Percentiles rank a stretch among this genome's conserved stretches.
phyloP scores from a whole-genome alignment of 2,329 filamentous ascomycete genomes.

The Fusarium pseudonygamai region DNA sequence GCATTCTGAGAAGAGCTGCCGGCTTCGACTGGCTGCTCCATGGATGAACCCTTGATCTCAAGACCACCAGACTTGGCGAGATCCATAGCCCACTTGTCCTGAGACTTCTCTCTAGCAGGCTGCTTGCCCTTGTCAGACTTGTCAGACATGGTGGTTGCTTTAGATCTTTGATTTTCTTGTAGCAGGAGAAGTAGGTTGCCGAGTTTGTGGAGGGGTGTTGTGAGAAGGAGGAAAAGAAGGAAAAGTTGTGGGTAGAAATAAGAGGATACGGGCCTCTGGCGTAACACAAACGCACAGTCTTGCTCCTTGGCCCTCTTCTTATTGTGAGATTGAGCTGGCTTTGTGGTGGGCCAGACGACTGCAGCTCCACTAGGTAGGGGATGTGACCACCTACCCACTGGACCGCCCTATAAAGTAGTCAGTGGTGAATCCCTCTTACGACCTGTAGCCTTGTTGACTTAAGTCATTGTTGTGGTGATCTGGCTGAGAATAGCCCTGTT shows the following conservation, averaged over 20 bases:
- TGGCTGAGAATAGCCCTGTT: background rate
- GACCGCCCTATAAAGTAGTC: too few relatives aligned
- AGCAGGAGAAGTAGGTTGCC: background rate
- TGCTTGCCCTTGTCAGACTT: background rate
- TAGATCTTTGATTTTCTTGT: background rate
- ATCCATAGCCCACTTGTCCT: background rate
- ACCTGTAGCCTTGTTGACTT: accelerated
- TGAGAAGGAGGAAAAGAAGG: background rate
- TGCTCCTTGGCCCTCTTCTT: background rate
- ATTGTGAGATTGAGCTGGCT: background rate
- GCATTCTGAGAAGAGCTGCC: background rate
- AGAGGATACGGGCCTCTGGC: background rate
- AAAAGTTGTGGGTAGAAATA: background rate
- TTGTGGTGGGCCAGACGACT: background rate
- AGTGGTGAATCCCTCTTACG: too few relatives aligned
- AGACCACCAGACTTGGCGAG: background rate
- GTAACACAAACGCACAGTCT: background rate
- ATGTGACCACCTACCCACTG: background rate
- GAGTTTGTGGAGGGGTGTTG: background rate
- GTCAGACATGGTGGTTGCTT: background rate
- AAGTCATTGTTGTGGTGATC: background rate
- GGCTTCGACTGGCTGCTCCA: background rate
- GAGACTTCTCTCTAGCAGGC: background rate
- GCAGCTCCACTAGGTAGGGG: background rate
- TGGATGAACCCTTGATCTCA: background rate